Percentiles rank a stretch among this genome's conserved stretches.
phyloP scores from a whole-genome alignment of 202 grass and related monocot species.

The Carex arenaria region DNA sequence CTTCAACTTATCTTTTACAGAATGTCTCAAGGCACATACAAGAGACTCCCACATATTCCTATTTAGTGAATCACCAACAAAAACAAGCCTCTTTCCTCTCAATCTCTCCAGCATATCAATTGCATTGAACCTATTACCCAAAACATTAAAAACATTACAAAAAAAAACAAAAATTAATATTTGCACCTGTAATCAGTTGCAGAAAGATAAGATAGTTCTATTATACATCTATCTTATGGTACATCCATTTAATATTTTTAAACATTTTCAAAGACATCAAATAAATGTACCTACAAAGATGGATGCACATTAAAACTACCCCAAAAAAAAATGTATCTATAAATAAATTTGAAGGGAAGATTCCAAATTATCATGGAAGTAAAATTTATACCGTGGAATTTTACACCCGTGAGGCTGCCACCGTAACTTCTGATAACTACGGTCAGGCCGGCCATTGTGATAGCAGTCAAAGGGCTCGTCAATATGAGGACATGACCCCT shows the following conservation, averaged over 20 bases:
- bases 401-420: constrained; percentile 78
- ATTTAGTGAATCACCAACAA: constrained; percentile 91
- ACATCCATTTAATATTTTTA: constrained; percentile 2
- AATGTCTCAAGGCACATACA: constrained; percentile 75
- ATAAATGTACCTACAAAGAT: neutral
- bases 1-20: constrained; percentile 79
- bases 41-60: constrained; percentile 99
- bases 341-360: neutral
- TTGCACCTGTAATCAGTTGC: constrained; percentile 14
- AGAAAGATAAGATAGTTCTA: constrained; percentile 18
- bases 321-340: neutral
- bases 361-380: neutral
- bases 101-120: constrained; percentile 91
- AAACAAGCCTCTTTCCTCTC: constrained; percentile 84
- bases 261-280: neutral
- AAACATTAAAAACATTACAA: neutral
- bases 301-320: neutral
- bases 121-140: constrained; percentile 61
- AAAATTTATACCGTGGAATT: constrained; percentile 66
- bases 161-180: neutral
- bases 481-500: constrained; percentile 88
- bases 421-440: constrained; percentile 77
- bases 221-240: constrained; percentile 20
- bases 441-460: constrained; percentile 68
- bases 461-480: constrained; percentile 97